These are phyloP conservation scores for Mycena sanguinolenta DNA, from an alignment of 768 basidiomycete genomes.

Conservation along the genomic window DNA sequence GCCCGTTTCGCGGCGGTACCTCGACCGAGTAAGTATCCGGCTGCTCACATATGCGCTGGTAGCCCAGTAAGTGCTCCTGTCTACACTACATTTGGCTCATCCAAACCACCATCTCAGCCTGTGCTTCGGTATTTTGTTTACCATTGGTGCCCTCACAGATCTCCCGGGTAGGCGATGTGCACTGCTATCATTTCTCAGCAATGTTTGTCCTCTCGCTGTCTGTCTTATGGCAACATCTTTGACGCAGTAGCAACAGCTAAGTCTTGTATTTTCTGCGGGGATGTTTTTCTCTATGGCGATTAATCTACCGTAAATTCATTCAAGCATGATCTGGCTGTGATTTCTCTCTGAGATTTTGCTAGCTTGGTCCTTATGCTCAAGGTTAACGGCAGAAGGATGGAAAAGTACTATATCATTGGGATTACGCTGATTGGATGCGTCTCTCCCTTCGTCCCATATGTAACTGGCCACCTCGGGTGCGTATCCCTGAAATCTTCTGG, in stretches of 20 bases:
- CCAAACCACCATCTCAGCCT: conserved; percentile 11
- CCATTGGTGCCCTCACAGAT: neutral
- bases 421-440: neutral
- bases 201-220: neutral
- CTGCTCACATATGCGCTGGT: conserved; percentile 24
- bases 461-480: neutral
- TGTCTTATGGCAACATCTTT: neutral
- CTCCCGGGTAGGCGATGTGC: conserved; percentile 1
- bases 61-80: conserved; percentile 20
- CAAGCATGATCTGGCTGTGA: neutral
- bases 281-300: conserved; percentile 21
- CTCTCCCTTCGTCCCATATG: neutral
- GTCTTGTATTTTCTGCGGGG: conserved; percentile 12
- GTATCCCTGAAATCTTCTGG: neutral
- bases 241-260: neutral
- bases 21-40: no score
- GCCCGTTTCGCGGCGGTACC: conserved; percentile 18
- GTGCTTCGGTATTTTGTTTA: conserved; percentile 5
- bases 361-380: conserved; percentile 14
- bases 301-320: conserved; percentile 11
- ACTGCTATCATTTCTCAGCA: neutral
- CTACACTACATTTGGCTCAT: neutral
- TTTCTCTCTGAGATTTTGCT: neutral
- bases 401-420: conserved; percentile 36
- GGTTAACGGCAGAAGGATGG: conserved; percentile 13